These are phyloP conservation scores for Mortierella sp. DNA, from an alignment of 371 early-diverging fungal species.

Conservation along the genomic window DNA sequence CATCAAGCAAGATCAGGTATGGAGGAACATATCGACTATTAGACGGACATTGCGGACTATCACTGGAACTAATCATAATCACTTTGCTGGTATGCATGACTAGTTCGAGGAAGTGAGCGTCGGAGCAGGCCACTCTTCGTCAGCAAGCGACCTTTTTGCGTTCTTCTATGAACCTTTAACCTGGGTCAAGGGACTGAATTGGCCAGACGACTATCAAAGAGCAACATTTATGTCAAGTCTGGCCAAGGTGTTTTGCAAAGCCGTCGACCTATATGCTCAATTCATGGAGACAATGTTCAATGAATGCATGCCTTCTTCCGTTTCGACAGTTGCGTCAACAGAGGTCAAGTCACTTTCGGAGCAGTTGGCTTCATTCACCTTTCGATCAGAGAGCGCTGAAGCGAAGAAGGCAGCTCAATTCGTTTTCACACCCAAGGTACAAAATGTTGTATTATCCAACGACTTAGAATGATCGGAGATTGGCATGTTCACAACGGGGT, in stretches of 20 bases:
- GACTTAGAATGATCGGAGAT: no score
- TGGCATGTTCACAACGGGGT: no score
- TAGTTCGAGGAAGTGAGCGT: constrained; percentile 71
- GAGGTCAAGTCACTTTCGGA: constrained; percentile 56
- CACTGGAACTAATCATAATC: neutral
- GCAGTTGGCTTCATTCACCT: constrained; percentile 53
- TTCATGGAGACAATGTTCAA: constrained; percentile 59
- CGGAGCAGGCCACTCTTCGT: constrained; percentile 79
- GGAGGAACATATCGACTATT: neutral
- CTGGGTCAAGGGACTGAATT: constrained; percentile 74
- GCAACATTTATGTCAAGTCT: constrained; percentile 77
- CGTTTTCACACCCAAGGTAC: constrained; percentile 68
- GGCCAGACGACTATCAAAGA: constrained; percentile 78
- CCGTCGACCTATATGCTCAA: constrained; percentile 60
- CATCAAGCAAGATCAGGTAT: constrained; percentile 71
- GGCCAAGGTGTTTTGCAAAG: constrained; percentile 66
- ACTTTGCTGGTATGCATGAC: neutral
- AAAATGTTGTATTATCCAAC: no score
- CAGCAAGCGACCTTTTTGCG: constrained; percentile 80
- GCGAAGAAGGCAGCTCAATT: constrained; percentile 61
- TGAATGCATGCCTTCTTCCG: constrained; percentile 37
- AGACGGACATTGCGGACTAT: neutral
- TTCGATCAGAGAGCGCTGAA: constrained; percentile 54
- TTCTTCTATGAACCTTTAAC: constrained; percentile 82
- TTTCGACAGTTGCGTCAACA: constrained; percentile 38